Percentiles rank a stretch among this genome's conserved stretches.
phyloP scores from a whole-genome alignment of 2,329 filamentous ascomycete genomes.

The Neonectria sp. region DNA sequence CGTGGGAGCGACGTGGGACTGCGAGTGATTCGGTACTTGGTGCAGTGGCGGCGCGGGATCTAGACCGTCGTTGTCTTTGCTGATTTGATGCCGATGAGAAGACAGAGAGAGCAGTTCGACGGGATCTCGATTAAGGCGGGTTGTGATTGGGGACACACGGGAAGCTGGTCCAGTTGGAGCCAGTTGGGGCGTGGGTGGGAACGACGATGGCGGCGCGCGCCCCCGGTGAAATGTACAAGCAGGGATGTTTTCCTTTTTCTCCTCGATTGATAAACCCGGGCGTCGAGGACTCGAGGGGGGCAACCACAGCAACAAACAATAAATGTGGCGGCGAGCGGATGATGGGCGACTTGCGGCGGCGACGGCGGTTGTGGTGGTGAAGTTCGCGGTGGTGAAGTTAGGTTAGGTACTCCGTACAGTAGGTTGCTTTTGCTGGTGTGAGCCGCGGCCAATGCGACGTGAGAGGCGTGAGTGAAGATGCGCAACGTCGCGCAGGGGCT shows the following conservation, averaged over 20 bases:
- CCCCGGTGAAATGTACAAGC: conserved; percentile 28
- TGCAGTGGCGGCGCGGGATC: conserved; percentile 8
- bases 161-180: conserved; percentile 13
- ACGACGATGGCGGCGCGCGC: conserved; percentile 23
- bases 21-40: background rate
- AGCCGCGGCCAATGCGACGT: background rate
- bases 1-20: conserved; percentile 30
- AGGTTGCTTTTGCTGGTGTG: background rate
- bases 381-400: background rate
- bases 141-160: conserved; percentile 21
- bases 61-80: conserved; percentile 7
- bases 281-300: conserved; percentile 2
- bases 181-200: conserved; percentile 12
- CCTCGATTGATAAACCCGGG: conserved; percentile 17
- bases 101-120: conserved; percentile 4
- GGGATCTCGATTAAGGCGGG: conserved; percentile 10
- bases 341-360: background rate
- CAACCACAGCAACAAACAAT: background rate
- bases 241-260: conserved; percentile 29
- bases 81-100: conserved; percentile 4
- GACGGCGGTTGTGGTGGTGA: background rate
- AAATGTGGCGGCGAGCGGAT: background rate
- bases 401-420: background rate
- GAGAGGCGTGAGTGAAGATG: conserved; percentile 4
- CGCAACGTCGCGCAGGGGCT: conserved; percentile 21